Evolutionary conservation across 106 monocot species (phyloP).

Genomic region (Allium sativum): DNA sequence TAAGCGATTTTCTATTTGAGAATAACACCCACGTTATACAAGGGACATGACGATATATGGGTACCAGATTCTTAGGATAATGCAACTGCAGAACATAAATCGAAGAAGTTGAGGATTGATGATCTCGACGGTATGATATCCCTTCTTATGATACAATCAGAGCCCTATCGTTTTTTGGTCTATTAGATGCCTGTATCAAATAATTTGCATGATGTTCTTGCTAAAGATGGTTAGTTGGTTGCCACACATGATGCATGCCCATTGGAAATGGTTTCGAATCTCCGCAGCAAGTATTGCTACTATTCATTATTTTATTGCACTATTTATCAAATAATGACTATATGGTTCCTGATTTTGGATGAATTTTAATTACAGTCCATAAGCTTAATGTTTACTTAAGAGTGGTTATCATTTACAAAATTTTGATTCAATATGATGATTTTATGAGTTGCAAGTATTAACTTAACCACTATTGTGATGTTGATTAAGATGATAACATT

Average conservation of each 20-base stretch:
- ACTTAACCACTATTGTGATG: too few relatives aligned
- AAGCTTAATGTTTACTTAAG: too few relatives aligned
- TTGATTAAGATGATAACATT: too few relatives aligned
- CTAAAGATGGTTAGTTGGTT: slow-evolving; percentile 83
- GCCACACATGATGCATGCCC: slow-evolving; percentile 79
- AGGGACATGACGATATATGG: too few relatives aligned
- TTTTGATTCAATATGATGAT: too few relatives aligned
- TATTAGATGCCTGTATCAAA: slow-evolving; percentile 21
- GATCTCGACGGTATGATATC: slow-evolving; percentile 16
- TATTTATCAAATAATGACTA: too few relatives aligned
- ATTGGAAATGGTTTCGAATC: slow-evolving; percentile 64
- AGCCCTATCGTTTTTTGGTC: slow-evolving; percentile 28
- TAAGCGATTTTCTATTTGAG: too few relatives aligned
- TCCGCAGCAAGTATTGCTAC: slow-evolving; percentile 31
- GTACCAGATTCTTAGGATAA: slow-evolving; percentile 26
- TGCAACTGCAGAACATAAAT: slow-evolving; percentile 41
- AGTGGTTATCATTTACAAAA: too few relatives aligned
- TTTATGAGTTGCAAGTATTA: too few relatives aligned
- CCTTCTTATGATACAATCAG: slow-evolving; percentile 10
- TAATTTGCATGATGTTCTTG: slow-evolving; percentile 78
- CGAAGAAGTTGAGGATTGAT: slow-evolving; percentile 66
- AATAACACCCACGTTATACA: too few relatives aligned
- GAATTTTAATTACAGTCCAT: too few relatives aligned
- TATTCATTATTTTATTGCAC: not conserved
- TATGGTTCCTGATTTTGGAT: too few relatives aligned